Percentiles rank a stretch among this genome's conserved stretches.
Conservation (phyloP, 768 basidiomycete genomes). For the Termitomyces sp. region DNA sequence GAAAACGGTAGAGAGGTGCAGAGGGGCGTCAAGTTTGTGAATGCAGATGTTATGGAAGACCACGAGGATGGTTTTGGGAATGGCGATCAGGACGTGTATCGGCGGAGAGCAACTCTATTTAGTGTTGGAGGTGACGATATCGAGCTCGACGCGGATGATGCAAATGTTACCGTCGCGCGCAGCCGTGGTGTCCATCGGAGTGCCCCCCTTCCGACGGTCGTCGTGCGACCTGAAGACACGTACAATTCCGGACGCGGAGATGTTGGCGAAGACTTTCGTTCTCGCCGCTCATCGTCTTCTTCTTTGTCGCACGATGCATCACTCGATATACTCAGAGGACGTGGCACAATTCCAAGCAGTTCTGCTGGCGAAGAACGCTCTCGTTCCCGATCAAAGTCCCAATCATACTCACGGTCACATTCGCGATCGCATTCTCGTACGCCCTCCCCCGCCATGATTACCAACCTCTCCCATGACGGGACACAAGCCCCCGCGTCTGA, state of each 20-base stretch:
- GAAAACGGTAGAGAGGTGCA: constrained; percentile 12
- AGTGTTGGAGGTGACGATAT: constrained; percentile 15
- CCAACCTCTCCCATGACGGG: constrained; percentile 8
- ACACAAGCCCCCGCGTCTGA: background rate
- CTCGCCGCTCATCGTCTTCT: constrained; percentile 16
- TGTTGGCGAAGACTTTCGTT: constrained; percentile 43
- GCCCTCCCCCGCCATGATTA: constrained; percentile 34
- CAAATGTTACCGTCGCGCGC: constrained; percentile 9
- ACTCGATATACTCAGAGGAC: constrained; percentile 5
- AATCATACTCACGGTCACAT: constrained; percentile 24
- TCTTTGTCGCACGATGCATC: background rate
- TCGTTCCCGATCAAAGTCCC: constrained; percentile 19
- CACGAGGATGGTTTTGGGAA: constrained; percentile 18
- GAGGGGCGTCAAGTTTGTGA: constrained; percentile 1
- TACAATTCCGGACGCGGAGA: constrained; percentile 60
- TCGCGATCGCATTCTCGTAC: constrained; percentile 41
- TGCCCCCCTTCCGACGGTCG: constrained; percentile 17
- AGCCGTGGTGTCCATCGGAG: constrained; percentile 7
- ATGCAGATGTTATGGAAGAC: constrained; percentile 17
- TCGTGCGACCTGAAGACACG: constrained; percentile 32
- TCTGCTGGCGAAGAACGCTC: constrained; percentile 7
- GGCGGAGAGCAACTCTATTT: constrained; percentile 10
- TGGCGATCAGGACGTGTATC: constrained; percentile 15
- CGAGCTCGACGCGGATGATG: constrained; percentile 9
- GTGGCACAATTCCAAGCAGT: constrained; percentile 8